Conservation (phyloP, 164 flowering plant species). For the Macadamia tetraphylla region DNA sequence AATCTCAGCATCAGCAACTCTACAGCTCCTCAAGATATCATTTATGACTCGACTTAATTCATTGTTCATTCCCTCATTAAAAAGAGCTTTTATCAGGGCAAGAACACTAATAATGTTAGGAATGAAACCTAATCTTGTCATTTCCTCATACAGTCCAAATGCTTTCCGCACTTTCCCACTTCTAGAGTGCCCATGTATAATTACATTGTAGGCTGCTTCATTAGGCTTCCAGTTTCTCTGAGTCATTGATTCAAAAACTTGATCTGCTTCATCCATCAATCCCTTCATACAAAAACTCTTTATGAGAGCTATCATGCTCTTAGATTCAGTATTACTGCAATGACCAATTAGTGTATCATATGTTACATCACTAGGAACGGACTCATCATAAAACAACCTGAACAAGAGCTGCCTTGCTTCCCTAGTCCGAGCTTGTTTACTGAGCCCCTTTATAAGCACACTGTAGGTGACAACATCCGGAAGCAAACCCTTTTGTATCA, state of each 20-base stretch:
- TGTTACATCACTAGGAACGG: conserved; percentile 55
- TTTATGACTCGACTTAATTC: conserved; percentile 44
- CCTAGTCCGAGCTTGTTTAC: conserved; percentile 62
- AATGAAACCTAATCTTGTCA: conserved; percentile 42
- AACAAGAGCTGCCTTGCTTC: conserved; percentile 73
- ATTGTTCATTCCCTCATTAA: conserved; percentile 44
- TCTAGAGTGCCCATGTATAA: conserved; percentile 80
- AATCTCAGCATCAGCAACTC: conserved; percentile 57
- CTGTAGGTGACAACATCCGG: conserved; percentile 86
- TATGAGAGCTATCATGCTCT: conserved; percentile 53
- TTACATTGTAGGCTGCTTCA: conserved; percentile 61
- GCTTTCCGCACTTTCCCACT: conserved; percentile 53
- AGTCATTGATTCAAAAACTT: conserved; percentile 47
- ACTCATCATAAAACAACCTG: conserved; percentile 55
- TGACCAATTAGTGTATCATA: conserved; percentile 59
- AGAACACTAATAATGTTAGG: conserved; percentile 55
- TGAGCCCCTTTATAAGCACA: conserved; percentile 78
- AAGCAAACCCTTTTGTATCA: conserved; percentile 60
- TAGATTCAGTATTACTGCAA: conserved; percentile 44
- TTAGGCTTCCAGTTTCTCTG: conserved; percentile 39
- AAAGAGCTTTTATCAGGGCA: conserved; percentile 59
- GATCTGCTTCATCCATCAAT: conserved; percentile 80
- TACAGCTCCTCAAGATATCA: conserved; percentile 46
- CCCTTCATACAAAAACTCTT: conserved; percentile 90
- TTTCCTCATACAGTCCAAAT: conserved; percentile 51